Percentiles rank a stretch among this genome's conserved stretches.
Evolutionary conservation across 768 basidiomycete genomes (phyloP).

Genomic region (Hygrocybe punicea): DNA sequence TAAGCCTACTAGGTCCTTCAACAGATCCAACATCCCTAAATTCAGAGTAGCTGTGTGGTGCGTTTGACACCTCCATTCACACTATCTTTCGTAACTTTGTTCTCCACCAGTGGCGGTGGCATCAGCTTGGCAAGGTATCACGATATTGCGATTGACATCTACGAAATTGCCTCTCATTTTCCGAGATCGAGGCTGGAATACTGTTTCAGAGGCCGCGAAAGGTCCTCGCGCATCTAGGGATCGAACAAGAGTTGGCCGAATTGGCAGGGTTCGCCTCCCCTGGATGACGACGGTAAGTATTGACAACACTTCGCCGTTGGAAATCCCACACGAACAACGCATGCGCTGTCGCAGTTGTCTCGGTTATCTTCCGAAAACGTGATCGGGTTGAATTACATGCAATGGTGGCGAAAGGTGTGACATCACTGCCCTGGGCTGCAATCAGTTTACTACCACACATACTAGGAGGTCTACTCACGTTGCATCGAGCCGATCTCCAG

Average conservation of each 20-base stretch:
- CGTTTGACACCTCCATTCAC: not conserved
- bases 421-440: too few species aligned
- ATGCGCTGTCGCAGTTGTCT: too few species aligned
- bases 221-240: constrained; percentile 38
- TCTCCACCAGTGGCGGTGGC: constrained; percentile 27
- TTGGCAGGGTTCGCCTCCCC: constrained; percentile 23
- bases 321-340: too few species aligned
- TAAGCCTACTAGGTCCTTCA: too few species aligned
- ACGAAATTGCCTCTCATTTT: constrained; percentile 41
- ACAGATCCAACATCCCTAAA: not conserved
- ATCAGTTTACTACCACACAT: too few species aligned
- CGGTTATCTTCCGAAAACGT: too few species aligned
- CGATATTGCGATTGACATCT: constrained; percentile 42
- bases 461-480: too few species aligned
- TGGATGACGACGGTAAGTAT: constrained; percentile 12
- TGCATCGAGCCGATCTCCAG: too few species aligned
- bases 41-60: constrained; percentile 13
- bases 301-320: too few species aligned
- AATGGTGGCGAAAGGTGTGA: too few species aligned
- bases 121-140: constrained; percentile 29
- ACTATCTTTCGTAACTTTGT: not conserved
- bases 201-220: constrained; percentile 44
- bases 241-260: constrained; percentile 34
- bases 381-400: too few species aligned
- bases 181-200: constrained; percentile 46